Conservation (phyloP, 305 asterid species). For the Plantago rigida region DNA sequence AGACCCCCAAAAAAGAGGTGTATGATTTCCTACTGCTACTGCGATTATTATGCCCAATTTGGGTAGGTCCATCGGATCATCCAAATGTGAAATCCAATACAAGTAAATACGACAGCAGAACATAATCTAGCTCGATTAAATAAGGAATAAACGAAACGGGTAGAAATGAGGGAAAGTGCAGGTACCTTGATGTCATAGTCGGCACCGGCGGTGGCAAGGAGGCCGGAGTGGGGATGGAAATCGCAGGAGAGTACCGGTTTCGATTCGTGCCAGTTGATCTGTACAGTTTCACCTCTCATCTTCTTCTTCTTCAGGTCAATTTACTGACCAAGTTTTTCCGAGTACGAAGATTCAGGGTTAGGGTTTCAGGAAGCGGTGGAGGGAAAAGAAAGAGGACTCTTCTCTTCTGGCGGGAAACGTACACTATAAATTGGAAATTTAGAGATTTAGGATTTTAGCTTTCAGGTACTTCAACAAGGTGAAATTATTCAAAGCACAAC, state of each 20-base stretch:
- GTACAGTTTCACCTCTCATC: constrained; percentile 88
- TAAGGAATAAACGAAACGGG: too few species aligned
- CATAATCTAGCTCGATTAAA: background rate
- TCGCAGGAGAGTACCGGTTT: constrained; percentile 90
- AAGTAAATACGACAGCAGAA: background rate
- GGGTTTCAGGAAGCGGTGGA: background rate
- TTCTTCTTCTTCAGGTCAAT: background rate
- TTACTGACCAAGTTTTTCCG: background rate
- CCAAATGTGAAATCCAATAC: too few species aligned
- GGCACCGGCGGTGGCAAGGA: constrained; percentile 91
- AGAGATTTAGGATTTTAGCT: too few species aligned
- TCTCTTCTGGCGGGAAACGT: background rate
- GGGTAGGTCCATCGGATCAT: too few species aligned
- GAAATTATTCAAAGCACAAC: too few species aligned
- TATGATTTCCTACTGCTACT: too few species aligned
- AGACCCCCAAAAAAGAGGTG: too few species aligned
- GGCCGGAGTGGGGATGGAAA: constrained; percentile 62
- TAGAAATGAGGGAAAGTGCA: background rate
- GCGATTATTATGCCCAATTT: too few species aligned
- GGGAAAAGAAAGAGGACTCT: background rate
- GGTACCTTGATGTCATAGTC: constrained; percentile 86
- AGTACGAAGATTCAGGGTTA: background rate
- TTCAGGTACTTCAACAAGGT: too few species aligned
- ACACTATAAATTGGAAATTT: too few species aligned
- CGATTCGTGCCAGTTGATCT: constrained; percentile 94